phyloP scores from a whole-genome alignment of 163 green algal species.

The Chlamydomonas reinhardtii region DNA sequence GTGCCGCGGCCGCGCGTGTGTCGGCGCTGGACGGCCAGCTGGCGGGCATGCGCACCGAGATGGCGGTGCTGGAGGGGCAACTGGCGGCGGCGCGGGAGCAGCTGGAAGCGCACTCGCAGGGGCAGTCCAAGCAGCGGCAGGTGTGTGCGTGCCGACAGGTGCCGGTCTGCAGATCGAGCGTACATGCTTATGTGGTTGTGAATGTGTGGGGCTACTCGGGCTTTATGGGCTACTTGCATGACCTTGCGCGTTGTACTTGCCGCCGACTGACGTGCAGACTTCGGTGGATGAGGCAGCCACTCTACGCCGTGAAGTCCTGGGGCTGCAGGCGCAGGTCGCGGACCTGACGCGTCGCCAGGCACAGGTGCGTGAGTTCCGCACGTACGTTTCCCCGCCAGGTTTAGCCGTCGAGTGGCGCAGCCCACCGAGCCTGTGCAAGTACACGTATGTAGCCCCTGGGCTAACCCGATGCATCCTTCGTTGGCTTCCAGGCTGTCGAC shows the following conservation, averaged over 20 bases:
- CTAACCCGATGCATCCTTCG: too few species aligned
- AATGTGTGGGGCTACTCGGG: too few species aligned
- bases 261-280: too few species aligned
- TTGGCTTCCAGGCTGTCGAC: neutral
- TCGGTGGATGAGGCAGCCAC: neutral
- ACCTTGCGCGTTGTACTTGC: too few species aligned
- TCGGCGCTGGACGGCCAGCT: neutral
- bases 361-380: neutral
- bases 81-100: neutral
- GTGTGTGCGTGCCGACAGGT: neutral
- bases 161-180: too few species aligned
- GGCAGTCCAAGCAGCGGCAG: conserved; percentile 8
- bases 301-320: neutral
- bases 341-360: conserved; percentile 2
- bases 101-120: neutral
- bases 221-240: too few species aligned
- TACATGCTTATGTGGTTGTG: too few species aligned
- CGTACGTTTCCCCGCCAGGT: too few species aligned
- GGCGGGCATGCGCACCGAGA: neutral
- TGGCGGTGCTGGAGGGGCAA: neutral
- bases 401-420: too few species aligned
- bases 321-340: neutral
- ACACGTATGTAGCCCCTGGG: too few species aligned
- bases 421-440: too few species aligned
- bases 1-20: neutral